A percentile compares a stretch with the other conserved stretches of the same genome.
phyloP scores from a whole-genome alignment of 257 asterid species.

The Solanum piurae region DNA sequence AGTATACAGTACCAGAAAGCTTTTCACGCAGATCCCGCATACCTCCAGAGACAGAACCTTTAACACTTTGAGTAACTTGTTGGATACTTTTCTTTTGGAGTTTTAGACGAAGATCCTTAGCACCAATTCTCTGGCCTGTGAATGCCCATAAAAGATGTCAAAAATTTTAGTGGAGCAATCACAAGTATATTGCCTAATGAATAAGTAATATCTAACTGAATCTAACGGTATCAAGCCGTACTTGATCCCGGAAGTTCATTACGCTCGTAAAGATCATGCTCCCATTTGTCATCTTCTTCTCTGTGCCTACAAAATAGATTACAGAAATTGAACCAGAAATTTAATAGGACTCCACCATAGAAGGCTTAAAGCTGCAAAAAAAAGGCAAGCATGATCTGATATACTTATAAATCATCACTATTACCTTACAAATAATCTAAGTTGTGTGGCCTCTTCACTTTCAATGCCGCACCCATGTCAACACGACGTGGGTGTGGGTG shows the following conservation, averaged over 20 bases:
- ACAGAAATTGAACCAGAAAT: constrained; percentile 6
- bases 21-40: constrained; percentile 86
- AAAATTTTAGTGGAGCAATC: neutral
- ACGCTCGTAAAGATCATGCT: constrained; percentile 63
- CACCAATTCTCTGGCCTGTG: constrained; percentile 57
- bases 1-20: constrained; percentile 61
- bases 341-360: constrained; percentile 7
- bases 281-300: constrained; percentile 88
- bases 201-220: neutral
- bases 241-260: constrained; percentile 39
- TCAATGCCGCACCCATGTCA: neutral
- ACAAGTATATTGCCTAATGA: neutral
- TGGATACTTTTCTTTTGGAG: constrained; percentile 71
- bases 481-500: neutral
- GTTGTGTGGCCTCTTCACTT: neutral
- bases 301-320: constrained; percentile 54
- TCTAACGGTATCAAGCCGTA: constrained; percentile 9
- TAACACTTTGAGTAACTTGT: constrained; percentile 39
- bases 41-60: constrained; percentile 58
- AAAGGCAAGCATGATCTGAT: constrained; percentile 15
- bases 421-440: neutral
- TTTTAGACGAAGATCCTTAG: constrained; percentile 82
- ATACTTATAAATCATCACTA: neutral
- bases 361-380: constrained; percentile 1
- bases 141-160: constrained; percentile 13